phyloP scores from a whole-genome alignment of 345 rosid species.

The Carallia pectinifolia region DNA sequence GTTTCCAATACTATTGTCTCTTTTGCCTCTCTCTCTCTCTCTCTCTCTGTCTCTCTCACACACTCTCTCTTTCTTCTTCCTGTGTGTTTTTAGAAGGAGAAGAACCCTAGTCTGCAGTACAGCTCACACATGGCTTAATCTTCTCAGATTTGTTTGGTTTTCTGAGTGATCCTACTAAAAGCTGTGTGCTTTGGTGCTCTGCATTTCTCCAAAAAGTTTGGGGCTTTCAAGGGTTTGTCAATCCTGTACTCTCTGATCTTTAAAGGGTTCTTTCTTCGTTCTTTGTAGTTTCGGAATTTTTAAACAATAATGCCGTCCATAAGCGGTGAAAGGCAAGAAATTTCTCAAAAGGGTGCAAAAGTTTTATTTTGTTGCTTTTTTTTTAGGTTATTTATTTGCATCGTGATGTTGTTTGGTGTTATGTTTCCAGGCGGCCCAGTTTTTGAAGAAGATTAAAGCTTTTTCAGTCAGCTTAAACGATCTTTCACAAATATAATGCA shows the following conservation, averaged over 20 bases:
- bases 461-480: background rate
- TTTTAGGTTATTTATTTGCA: background rate
- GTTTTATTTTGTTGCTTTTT: background rate
- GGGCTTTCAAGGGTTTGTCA: background rate
- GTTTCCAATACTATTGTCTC: slow-evolving; percentile 19
- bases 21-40: background rate
- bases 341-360: background rate
- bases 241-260: background rate
- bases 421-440: background rate
- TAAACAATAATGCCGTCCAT: background rate
- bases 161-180: background rate
- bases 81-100: background rate
- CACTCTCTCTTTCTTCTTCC: background rate
- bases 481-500: background rate
- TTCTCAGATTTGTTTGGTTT: background rate
- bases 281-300: background rate
- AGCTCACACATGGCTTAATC: background rate
- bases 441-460: background rate
- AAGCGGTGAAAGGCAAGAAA: background rate
- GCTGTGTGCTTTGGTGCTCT: background rate
- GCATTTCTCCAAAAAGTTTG: background rate
- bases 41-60: background rate
- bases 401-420: background rate
- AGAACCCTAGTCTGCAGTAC: background rate
- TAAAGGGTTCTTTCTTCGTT: background rate